Evolutionary conservation across 371 early-diverging fungal species (phyloP), one percentile per base, ranked within the genome.

Genomic region (Mortierella sp.): DNA sequence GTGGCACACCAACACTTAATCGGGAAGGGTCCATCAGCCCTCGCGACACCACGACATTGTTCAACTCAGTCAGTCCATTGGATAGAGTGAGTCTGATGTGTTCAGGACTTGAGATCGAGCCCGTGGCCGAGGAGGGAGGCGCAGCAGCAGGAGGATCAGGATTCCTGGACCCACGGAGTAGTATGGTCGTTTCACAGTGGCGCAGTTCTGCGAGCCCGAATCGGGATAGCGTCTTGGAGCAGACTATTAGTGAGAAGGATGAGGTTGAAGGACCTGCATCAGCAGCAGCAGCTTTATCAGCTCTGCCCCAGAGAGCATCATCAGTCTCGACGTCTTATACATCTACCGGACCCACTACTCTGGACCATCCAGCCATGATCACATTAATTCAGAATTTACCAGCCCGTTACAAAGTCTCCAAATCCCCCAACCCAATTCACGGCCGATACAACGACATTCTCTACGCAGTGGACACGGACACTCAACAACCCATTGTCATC

Each of bases 51-150:
- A 70, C 81, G 0, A 72, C 85, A 0, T 47, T 84, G n/a, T 84
- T 84, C 63, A 84, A 81, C 74, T 76, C 85, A 21, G 82, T 84
- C 52, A 84, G 85, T 72, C 85, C 85, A 0, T 34, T 84, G 65
- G 85, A 84, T 34, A 65, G 85, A 42, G 85, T 84, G 21, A 84
- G 79, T 31, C 19, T 84, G 45, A 84, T 84, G 81, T 84, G 81
- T 42, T 76, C 85, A 14, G 82, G 82, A 16, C 55, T 84, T 55
- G 85, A 84, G 54, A 48, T 73, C 28, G 80, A 57, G 44, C 24
- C 47, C 2, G 71, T 78, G 44, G 77, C 45, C 26, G 81, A 78
- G 9, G 84, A 80, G 6, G 84, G 73, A 14, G 81, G 57, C 2
- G 16, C 65, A 21, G 34, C 81, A 6, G 19, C 34, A 8, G 28